These are phyloP conservation scores for Cystobasidium tubakii DNA, from an alignment of 768 basidiomycete species.

Conservation along the genomic window DNA sequence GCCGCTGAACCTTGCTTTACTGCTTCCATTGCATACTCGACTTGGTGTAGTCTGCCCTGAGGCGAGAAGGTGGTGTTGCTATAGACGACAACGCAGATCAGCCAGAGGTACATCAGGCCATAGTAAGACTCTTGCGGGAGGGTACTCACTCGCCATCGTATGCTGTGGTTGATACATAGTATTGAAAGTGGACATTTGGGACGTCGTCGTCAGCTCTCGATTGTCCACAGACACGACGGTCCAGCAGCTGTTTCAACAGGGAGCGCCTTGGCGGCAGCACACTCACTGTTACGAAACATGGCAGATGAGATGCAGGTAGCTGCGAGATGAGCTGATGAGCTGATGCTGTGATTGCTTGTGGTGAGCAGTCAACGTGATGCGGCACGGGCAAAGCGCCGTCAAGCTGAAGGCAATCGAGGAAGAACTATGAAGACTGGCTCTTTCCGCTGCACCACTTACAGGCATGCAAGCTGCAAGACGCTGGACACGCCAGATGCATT, in stretches of 20 bases:
- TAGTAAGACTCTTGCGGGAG: background rate
- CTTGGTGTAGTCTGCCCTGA: constrained; percentile 78
- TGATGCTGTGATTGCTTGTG: background rate
- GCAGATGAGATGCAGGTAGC: background rate
- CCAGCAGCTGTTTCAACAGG: background rate
- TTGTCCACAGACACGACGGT: background rate
- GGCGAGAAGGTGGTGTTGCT: constrained; percentile 77
- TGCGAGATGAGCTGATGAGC: too few relatives aligned
- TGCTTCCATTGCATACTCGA: constrained; percentile 79
- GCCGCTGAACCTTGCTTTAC: constrained; percentile 99
- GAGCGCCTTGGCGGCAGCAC: background rate
- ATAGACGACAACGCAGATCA: background rate
- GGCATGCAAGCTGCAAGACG: too few relatives aligned
- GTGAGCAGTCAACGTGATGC: background rate
- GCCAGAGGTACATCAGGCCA: background rate
- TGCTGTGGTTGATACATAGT: background rate
- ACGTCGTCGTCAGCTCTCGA: constrained; percentile 18
- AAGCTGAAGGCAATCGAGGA: constrained; percentile 1
- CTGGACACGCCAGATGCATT: too few relatives aligned
- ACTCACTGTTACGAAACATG: constrained; percentile 34
- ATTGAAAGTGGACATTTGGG: background rate
- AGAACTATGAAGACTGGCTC: too few relatives aligned
- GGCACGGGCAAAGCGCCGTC: background rate
- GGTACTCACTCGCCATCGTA: constrained; percentile 35
- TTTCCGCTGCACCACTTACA: background rate